phyloP scores from a whole-genome alignment of 2,329 filamentous ascomycete species.

The Colletotrichum tabaci region DNA sequence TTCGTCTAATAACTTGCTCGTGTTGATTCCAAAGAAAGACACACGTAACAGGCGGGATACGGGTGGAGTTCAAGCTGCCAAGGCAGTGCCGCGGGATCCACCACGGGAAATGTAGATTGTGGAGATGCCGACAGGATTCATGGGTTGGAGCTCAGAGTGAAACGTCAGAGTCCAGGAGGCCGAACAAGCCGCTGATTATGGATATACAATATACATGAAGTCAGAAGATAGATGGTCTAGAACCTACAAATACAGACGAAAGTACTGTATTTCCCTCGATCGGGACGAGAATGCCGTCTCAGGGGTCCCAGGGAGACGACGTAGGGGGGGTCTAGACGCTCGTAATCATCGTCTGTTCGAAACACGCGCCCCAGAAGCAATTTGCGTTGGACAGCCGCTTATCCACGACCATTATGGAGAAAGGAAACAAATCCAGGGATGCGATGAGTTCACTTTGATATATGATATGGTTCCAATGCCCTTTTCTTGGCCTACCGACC shows the following conservation, averaged over 20 bases:
- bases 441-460: not conserved
- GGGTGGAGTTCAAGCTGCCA: not conserved
- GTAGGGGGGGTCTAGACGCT: not conserved
- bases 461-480: not conserved
- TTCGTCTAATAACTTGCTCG: not conserved
- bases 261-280: slow-evolving; percentile 8
- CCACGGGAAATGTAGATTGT: slow-evolving; percentile 8
- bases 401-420: slow-evolving; percentile 5
- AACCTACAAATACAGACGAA: slow-evolving; percentile 8
- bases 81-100: slow-evolving; percentile 11
- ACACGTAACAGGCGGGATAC: not conserved
- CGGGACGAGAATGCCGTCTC: slow-evolving; percentile 22
- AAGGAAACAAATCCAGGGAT: slow-evolving; percentile 14
- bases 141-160: not conserved
- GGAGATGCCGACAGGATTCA: not conserved
- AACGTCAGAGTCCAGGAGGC: not conserved
- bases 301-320: too few relatives aligned
- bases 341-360: slow-evolving; percentile 34
- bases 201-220: not conserved
- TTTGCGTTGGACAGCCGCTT: slow-evolving; percentile 23
- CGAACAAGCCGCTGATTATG: slow-evolving; percentile 1
- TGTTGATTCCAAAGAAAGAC: not conserved
- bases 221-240: not conserved
- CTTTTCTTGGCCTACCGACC: not conserved
- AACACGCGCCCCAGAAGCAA: slow-evolving; percentile 32